Evolutionary conservation across 805 yeast genomes (phyloP), one percentile per base, ranked within the genome.

Genomic region (Yarrowia sp.): DNA sequence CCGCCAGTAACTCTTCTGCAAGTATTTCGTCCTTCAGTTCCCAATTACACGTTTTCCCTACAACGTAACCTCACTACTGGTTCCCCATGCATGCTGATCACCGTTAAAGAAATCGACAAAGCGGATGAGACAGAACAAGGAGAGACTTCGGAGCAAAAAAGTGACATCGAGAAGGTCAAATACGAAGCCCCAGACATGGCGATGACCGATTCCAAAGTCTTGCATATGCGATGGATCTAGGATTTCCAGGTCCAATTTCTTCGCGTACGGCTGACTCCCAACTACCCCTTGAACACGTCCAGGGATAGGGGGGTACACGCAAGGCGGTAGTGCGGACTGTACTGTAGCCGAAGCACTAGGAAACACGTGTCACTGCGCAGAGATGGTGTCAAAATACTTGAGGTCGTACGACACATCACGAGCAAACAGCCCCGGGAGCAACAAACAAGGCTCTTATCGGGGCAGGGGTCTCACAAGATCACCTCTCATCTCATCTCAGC

Each of bases 261-360:
- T 14, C 22, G 9, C 21, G 48, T 17, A 43, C 48, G 48, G 48
- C 48, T 43, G 48, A 43, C 48, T 43, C 32, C 48, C 48, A 24
- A 41, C 24, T 43, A 43, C 48, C 48, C 48, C 48, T 43, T 43
- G 24, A 24, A 43, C 48, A 43, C 48, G 48, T 43, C 48, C 11
- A 30, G 32, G n/a, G 4, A 41, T 43, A 43, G 48, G 48, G 32
- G 48, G 16, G 16, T 6, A 3, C 4, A 14, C 21, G 19, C 2
- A n/a, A n/a, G 17, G 19, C 16, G 40, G 21, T n/a, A 14, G 38
- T 14, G 7, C n/a, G n/a, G n/a, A n/a, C 2, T 33, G 21, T 8
- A 35, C 16, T 33, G 36, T 14, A 33, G 36, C 36, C 36, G 36
- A 33, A 33, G 36, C 36, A 12, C 40, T 35, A 12, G 30, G 8